Conservation (phyloP, 495 filamentous ascomycete species). For the Tricharina praecox region DNA sequence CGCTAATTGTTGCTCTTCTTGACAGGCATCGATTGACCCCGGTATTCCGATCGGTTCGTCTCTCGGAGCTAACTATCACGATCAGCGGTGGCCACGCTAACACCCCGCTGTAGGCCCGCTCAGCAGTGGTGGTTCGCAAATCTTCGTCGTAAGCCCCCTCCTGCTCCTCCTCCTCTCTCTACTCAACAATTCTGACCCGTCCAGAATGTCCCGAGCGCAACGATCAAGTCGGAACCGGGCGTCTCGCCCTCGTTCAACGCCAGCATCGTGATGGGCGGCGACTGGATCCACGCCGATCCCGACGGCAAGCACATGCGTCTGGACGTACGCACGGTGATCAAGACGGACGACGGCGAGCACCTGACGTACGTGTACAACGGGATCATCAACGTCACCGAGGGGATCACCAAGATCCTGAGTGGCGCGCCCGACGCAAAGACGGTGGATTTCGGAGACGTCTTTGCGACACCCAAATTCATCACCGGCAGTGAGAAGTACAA, state of each 20-base stretch:
- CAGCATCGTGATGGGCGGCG: conserved; percentile 1
- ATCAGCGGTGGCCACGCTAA: background rate
- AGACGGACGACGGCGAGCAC: background rate
- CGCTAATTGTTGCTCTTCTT: too few species aligned
- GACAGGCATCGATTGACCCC: conserved; percentile 4
- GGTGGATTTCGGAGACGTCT: background rate
- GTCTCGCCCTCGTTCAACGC: background rate
- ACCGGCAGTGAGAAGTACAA: conserved; percentile 4
- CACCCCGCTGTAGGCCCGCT: background rate
- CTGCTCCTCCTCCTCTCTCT: too few species aligned
- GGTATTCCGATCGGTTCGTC: background rate
- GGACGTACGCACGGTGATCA: conserved; percentile 4
- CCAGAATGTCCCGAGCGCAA: background rate
- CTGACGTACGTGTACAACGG: conserved; percentile 1
- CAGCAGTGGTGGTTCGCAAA: background rate
- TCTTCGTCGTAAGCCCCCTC: conserved; percentile 1
- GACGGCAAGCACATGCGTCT: background rate
- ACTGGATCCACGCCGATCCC: conserved; percentile 6
- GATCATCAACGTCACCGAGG: conserved; percentile 1
- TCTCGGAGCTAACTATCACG: background rate
- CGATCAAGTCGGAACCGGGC: background rate
- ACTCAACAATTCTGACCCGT: background rate
- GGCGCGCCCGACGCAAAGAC: conserved; percentile 6
- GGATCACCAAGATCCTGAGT: background rate
- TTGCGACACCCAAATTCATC: background rate